phyloP scores from a whole-genome alignment of 2,329 filamentous ascomycete species.

The Aspergillus brunneoviolaceus region DNA sequence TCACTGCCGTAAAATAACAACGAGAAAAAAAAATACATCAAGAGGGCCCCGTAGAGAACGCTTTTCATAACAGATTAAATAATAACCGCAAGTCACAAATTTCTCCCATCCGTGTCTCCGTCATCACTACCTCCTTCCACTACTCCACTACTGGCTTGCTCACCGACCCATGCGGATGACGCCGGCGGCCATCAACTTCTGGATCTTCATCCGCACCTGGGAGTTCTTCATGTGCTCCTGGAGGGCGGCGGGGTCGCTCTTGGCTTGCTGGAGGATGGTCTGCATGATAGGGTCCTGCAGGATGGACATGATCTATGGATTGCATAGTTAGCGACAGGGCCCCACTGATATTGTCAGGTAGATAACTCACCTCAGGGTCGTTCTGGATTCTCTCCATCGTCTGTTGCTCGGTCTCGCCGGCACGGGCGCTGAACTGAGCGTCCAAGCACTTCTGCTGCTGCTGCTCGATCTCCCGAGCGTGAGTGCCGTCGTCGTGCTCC shows the following conservation, averaged over 20 bases:
- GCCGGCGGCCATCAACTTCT: constrained; percentile 90
- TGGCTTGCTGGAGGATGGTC: constrained; percentile 92
- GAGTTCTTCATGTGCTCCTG: constrained; percentile 98
- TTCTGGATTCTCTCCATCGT: constrained; percentile 85
- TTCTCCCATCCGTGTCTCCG: background rate
- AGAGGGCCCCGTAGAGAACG: background rate
- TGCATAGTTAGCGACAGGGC: constrained; percentile 29
- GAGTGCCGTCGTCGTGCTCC: constrained; percentile 76
- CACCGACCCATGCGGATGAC: constrained; percentile 76
- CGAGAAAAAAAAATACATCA: background rate
- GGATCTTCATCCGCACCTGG: constrained; percentile 79
- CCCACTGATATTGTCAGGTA: background rate
- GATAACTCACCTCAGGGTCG: constrained; percentile 75
- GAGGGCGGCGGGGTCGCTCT: constrained; percentile 85
- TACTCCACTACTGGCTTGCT: constrained; percentile 6
- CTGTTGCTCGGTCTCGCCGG: constrained; percentile 95
- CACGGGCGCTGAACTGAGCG: constrained; percentile 84
- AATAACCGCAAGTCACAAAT: background rate
- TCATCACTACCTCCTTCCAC: background rate
- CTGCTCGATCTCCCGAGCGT: constrained; percentile 86
- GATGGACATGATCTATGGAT: constrained; percentile 72
- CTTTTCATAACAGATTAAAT: constrained; percentile 5
- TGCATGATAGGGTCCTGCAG: constrained; percentile 98
- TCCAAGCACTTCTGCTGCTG: constrained; percentile 90
- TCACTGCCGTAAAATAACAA: constrained; percentile 3